Conservation (phyloP, 148 eudicot species). For the Chenopodium berlandieri region DNA sequence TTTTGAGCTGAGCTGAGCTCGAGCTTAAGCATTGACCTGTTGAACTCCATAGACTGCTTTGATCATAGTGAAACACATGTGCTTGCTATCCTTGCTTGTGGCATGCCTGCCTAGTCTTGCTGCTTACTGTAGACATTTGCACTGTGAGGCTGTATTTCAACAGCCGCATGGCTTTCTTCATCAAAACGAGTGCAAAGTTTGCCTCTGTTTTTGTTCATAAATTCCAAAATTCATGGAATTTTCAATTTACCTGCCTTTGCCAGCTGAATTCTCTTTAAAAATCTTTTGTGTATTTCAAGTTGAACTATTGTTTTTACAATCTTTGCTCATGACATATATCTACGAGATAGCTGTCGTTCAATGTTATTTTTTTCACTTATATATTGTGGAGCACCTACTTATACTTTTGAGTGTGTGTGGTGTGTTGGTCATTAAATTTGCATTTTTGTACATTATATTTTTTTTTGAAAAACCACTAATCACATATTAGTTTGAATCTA, state of each 20-base stretch:
- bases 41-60: too few species aligned
- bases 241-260: neutral
- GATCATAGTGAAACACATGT: too few species aligned
- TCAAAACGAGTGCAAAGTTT: neutral
- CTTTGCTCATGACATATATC: neutral
- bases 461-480: neutral
- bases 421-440: neutral
- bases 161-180: too few species aligned
- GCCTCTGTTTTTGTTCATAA: neutral
- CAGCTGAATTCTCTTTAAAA: neutral
- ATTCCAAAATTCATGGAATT: neutral
- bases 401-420: neutral
- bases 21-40: too few species aligned
- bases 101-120: too few species aligned
- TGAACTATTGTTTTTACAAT: neutral
- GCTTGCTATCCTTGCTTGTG: too few species aligned
- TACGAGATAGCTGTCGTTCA: neutral
- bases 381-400: neutral
- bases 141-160: too few species aligned
- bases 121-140: too few species aligned
- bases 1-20: too few species aligned
- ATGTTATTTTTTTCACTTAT: neutral
- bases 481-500: constrained; percentile 6
- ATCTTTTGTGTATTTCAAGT: neutral
- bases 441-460: neutral